A percentile compares a stretch with the other conserved stretches of the same genome.
Conservation (phyloP, 2,329 filamentous ascomycete species). For the Colletotrichum sp. region DNA sequence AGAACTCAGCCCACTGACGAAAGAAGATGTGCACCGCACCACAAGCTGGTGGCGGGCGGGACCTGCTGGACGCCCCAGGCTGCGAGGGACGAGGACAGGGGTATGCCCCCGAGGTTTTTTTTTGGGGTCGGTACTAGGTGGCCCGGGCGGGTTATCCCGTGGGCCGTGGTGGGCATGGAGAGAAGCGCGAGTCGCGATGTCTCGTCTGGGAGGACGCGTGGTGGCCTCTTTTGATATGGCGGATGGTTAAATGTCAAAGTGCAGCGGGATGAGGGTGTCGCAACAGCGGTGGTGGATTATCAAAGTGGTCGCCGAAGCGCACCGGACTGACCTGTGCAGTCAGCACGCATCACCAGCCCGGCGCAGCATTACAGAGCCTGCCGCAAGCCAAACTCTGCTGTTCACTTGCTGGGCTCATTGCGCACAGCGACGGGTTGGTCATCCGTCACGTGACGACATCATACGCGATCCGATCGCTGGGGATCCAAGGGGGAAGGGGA, state of each 20-base stretch:
- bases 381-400: not conserved
- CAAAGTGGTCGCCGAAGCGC: not conserved
- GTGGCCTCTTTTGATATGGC: not conserved
- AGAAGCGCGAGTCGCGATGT: constrained; percentile 16
- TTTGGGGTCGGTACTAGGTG: not conserved
- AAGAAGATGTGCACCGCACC: not conserved
- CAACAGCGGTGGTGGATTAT: not conserved
- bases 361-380: not conserved
- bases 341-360: not conserved
- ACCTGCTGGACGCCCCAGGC: constrained; percentile 6
- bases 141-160: constrained; percentile 19
- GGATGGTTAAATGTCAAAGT: not conserved
- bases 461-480: constrained; percentile 18
- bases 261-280: not conserved
- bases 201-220: not conserved
- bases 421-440: not conserved
- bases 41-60: not conserved
- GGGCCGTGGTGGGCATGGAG: constrained; percentile 7
- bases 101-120: constrained; percentile 15
- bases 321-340: not conserved
- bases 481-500: not conserved
- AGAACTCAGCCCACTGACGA: constrained; percentile 14
- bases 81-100: constrained; percentile 5
- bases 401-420: constrained; percentile 1
- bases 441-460: not conserved